Conservation (phyloP, 2,329 filamentous ascomycete species). For the Penicillium palitans region DNA sequence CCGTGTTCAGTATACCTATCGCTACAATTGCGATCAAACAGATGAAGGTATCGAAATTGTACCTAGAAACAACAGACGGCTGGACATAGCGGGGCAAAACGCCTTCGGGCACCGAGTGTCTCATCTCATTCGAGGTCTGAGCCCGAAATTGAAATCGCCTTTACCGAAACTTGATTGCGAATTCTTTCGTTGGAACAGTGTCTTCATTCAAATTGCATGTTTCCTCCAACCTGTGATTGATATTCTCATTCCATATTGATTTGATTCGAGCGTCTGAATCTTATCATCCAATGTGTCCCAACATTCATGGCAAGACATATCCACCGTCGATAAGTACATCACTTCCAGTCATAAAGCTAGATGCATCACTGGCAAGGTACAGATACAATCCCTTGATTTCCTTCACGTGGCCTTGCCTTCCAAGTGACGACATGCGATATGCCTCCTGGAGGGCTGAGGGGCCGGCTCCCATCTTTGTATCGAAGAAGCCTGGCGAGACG, state of each 20-base stretch:
- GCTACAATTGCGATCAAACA: neutral
- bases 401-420: constrained; percentile 37
- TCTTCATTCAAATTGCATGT: neutral
- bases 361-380: constrained; percentile 50
- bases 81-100: constrained; percentile 1
- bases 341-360: constrained; percentile 51
- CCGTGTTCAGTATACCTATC: neutral
- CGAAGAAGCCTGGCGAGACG: constrained; percentile 56
- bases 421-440: constrained; percentile 51
- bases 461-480: constrained; percentile 57
- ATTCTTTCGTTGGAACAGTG: neutral
- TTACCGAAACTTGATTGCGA: neutral
- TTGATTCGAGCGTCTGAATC: neutral
- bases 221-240: neutral
- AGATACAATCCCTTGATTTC: constrained; percentile 45
- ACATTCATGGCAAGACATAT: constrained; percentile 38
- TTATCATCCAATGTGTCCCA: neutral
- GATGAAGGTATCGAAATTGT: neutral
- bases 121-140: neutral
- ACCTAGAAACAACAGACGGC: neutral
- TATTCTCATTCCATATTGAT: neutral
- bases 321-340: constrained; percentile 53
- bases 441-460: constrained; percentile 47
- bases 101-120: neutral
- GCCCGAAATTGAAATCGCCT: neutral